phyloP scores from a whole-genome alignment of 1,284 basidiomycete genomes.

The Tremellales sp. region DNA sequence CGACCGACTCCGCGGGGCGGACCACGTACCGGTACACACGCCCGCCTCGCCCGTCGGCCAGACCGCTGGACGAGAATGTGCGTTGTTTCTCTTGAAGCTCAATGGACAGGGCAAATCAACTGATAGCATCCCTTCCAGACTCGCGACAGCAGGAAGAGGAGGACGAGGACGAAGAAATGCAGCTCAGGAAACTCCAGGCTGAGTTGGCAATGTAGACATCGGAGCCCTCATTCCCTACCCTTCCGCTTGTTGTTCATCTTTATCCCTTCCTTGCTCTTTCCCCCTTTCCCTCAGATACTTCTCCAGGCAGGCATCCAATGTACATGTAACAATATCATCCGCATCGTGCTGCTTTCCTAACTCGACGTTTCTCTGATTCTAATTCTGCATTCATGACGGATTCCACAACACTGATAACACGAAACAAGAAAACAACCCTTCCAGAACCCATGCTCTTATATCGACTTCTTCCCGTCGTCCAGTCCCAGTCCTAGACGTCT shows the following conservation, averaged over 20 bases:
- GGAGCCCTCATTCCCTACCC: no score
- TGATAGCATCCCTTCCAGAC: constrained; percentile 5
- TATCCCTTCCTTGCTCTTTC: no score
- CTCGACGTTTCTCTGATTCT: no score
- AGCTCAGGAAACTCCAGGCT: constrained; percentile 88
- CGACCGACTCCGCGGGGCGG: constrained; percentile 79
- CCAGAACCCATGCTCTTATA: no score
- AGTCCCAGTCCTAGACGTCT: neutral
- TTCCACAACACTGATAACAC: no score
- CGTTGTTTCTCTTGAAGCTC: constrained; percentile 36
- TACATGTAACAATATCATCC: no score
- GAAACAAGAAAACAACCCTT: no score
- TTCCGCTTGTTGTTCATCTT: no score
- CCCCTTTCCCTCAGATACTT: neutral
- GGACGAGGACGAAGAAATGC: constrained; percentile 89
- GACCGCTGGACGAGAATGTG: constrained; percentile 53
- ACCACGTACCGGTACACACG: constrained; percentile 82
- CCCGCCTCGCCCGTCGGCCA: constrained; percentile 61
- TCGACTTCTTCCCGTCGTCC: no score
- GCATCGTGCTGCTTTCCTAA: no score
- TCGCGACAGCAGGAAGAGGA: constrained; percentile 53
- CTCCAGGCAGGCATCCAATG: no score
- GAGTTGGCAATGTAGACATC: constrained; percentile 70
- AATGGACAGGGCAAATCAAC: neutral
- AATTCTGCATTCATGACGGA: no score